Evolutionary conservation across 345 rosid genomes (phyloP).

Genomic region (Populus alba): DNA sequence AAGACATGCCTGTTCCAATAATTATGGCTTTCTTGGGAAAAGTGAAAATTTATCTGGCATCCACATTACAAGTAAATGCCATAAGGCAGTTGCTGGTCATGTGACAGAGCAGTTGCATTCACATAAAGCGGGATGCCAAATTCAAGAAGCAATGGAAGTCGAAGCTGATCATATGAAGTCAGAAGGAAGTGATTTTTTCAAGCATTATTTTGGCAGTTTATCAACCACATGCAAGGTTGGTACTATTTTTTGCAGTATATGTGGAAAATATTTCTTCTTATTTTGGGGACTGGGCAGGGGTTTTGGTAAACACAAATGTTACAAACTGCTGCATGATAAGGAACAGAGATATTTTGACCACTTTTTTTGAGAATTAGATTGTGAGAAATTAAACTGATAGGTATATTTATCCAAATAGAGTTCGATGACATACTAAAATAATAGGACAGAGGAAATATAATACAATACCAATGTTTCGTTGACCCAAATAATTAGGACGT

Average conservation of each 20-base stretch:
- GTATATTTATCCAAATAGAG: background rate
- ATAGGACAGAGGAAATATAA: background rate
- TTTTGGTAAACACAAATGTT: background rate
- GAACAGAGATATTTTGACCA: background rate
- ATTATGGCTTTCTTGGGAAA: background rate
- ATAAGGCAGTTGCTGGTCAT: conserved; percentile 13
- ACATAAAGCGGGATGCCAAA: conserved; percentile 23
- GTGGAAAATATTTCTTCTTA: background rate
- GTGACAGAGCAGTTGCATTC: conserved; percentile 18
- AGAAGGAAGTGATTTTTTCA: conserved; percentile 45
- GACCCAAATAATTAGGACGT: background rate
- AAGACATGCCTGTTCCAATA: conserved; percentile 1
- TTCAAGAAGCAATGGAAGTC: conserved; percentile 24
- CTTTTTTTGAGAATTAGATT: background rate
- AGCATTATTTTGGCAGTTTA: conserved; percentile 54
- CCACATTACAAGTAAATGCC: conserved; percentile 9
- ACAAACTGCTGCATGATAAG: background rate
- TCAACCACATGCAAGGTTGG: conserved; percentile 47
- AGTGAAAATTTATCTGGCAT: conserved; percentile 1
- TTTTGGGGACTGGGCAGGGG: background rate
- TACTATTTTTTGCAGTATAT: background rate
- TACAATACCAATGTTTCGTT: background rate
- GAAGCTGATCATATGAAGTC: conserved; percentile 18
- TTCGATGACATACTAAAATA: background rate
- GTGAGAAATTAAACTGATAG: background rate